Evolutionary conservation across 768 basidiomycete genomes (phyloP), one percentile per base, ranked within the genome.

Genomic region (Hypholoma sublateritium): DNA sequence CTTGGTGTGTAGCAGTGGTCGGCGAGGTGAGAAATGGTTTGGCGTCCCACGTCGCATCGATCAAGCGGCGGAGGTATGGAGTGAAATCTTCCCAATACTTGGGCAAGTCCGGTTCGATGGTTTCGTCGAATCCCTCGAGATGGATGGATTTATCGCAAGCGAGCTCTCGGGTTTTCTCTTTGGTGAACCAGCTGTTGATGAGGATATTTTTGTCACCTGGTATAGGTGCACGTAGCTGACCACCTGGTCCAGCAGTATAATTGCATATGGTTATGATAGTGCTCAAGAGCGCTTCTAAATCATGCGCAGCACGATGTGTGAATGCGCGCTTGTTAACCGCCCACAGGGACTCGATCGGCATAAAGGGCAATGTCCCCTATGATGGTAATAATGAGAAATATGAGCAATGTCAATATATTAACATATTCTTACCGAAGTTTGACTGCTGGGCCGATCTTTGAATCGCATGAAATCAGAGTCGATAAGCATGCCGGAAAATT

Each of bases 341-440:
- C 9, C 36, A n/a, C 34, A 55, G 21, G 17, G 54, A 4, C 35
- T 47, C 54, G 11, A 55, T 17, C 32, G 54, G 45, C 46, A 55
- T 55, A 28, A 55, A 55, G 9, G 54, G 54, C 35, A 48, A 25
- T 12, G 54, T 55, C 25, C 54, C 45, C 54, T 55, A 19, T 21
- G 22, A 32, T n/a, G 46, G 2, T n/a, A n/a, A n/a, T n/a, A n/a
- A 46, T n/a, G n/a, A n/a, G n/a, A n/a, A n/a, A n/a, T n/a, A n/a
- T n/a, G n/a, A n/a, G n/a, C n/a, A n/a, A n/a, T n/a, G n/a, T n/a
- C n/a, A n/a, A n/a, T n/a, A n/a, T n/a, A n/a, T n/a, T n/a, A n/a
- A n/a, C n/a, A n/a, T n/a, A n/a, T n/a, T n/a, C n/a, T n/a, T n/a
- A n/a, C n/a, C n/a, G n/a, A n/a, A n/a, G n/a, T n/a, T n/a, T n/a